Conservation (phyloP, 2,329 filamentous ascomycete species). For the Myrmaecium sp. region DNA sequence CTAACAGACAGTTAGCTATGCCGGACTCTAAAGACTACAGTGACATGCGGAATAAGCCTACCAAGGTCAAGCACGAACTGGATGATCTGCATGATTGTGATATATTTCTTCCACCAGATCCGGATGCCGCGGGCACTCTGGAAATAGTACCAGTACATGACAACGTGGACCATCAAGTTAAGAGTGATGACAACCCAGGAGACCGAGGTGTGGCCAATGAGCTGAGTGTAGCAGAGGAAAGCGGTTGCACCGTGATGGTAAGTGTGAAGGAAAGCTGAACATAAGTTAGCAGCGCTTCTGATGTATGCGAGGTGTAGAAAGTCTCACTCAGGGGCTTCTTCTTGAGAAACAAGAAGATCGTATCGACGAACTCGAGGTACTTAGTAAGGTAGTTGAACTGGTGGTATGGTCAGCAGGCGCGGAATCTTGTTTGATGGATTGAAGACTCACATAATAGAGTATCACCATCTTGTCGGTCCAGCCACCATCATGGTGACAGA, state of each 20-base stretch:
- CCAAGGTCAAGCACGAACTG: constrained; percentile 95
- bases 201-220: constrained; percentile 80
- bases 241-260: constrained; percentile 97
- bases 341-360: constrained; percentile 93
- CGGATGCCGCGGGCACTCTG: constrained; percentile 88
- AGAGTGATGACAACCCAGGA: constrained; percentile 90
- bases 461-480: constrained; percentile 90
- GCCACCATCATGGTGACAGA: constrained; percentile 66
- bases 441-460: constrained; percentile 74
- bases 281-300: constrained; percentile 21
- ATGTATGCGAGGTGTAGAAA: neutral
- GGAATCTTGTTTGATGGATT: neutral
- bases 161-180: constrained; percentile 86
- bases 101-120: constrained; percentile 99
- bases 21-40: constrained; percentile 8
- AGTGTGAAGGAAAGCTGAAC: constrained; percentile 76
- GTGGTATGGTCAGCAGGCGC: constrained; percentile 19
- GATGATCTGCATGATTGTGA: constrained; percentile 90
- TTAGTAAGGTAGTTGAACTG: constrained; percentile 97
- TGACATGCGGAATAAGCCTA: constrained; percentile 28
- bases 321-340: constrained; percentile 84
- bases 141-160: constrained; percentile 99
- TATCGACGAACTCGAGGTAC: constrained; percentile 90
- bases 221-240: constrained; percentile 93
- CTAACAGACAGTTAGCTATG: constrained; percentile 25